A percentile compares a stretch with the other conserved stretches of the same genome.
phyloP scores from a whole-genome alignment of 306 rosid species.

The Citrullus amarus region DNA sequence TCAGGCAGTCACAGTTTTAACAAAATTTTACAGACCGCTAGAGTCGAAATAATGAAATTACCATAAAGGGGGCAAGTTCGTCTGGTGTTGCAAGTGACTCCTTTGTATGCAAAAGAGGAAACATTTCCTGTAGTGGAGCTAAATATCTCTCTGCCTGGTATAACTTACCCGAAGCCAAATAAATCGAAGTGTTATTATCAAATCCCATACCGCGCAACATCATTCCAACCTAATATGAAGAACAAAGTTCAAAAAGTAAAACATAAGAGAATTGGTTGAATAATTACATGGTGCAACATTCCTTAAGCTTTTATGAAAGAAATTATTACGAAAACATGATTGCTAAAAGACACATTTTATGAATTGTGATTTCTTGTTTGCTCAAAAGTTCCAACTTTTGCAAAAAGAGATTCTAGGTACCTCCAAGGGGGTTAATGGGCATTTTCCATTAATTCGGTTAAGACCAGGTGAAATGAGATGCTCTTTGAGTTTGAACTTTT shows the following conservation, averaged over 20 bases:
- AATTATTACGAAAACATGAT: neutral
- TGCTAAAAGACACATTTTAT: neutral
- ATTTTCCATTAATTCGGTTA: conserved; percentile 77
- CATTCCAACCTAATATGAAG: conserved; percentile 69
- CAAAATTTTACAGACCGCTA: neutral
- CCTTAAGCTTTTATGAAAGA: neutral
- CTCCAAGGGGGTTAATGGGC: conserved; percentile 93
- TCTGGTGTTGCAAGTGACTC: conserved; percentile 71
- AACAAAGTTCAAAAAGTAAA: conserved; percentile 8
- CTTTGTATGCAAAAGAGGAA: conserved; percentile 81
- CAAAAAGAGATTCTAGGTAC: conserved; percentile 18
- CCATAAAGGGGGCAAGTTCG: conserved; percentile 83
- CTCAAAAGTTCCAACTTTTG: neutral
- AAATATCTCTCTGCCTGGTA: conserved; percentile 64
- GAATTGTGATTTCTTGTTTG: neutral
- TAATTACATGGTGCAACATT: neutral
- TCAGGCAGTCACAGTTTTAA: neutral
- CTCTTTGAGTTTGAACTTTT: conserved; percentile 69
- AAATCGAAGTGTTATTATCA: conserved; percentile 63
- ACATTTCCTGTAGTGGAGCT: conserved; percentile 63
- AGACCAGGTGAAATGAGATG: conserved; percentile 49
- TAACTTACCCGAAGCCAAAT: conserved; percentile 85
- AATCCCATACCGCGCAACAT: conserved; percentile 95
- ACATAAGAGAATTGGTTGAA: neutral
- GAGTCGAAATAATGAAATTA: conserved; percentile 4